A percentile compares a stretch with the other conserved stretches of the same genome.
These are phyloP conservation scores for Pseudotulostoma volvatum DNA, from an alignment of 495 filamentous ascomycete genomes.

Conservation along the genomic window DNA sequence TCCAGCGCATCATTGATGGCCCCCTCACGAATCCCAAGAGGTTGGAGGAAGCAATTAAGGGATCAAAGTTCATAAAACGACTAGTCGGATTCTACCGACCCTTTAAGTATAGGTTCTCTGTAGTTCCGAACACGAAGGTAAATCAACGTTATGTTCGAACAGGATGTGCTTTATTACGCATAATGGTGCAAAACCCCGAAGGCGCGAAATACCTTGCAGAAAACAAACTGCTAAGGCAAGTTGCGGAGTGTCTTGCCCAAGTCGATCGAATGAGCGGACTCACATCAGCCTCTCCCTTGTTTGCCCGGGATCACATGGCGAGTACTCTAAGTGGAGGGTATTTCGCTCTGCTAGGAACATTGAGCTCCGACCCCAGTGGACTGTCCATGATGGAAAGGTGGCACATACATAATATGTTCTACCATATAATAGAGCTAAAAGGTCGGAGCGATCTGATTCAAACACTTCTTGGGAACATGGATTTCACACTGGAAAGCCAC, in stretches of 20 bases:
- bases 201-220: slow-evolving; percentile 73
- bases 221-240: slow-evolving; percentile 81
- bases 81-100: slow-evolving; percentile 89
- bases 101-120: slow-evolving; percentile 89
- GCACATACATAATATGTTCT: slow-evolving; percentile 98
- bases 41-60: slow-evolving; percentile 86
- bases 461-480: slow-evolving; percentile 72
- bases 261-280: slow-evolving; percentile 83
- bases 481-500: slow-evolving; percentile 78
- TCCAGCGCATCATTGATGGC: slow-evolving; percentile 81
- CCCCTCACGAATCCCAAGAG: slow-evolving; percentile 83
- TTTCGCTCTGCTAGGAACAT: slow-evolving; percentile 74
- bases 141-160: slow-evolving; percentile 88
- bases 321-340: slow-evolving; percentile 83
- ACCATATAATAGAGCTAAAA: slow-evolving; percentile 84
- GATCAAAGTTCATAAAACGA: slow-evolving; percentile 86
- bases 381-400: slow-evolving; percentile 85
- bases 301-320: slow-evolving; percentile 63
- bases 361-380: slow-evolving; percentile 68
- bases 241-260: slow-evolving; percentile 90
- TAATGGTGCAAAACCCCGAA: slow-evolving; percentile 66
- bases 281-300: slow-evolving; percentile 73
- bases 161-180: slow-evolving; percentile 74
- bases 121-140: slow-evolving; percentile 68
- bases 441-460: slow-evolving; percentile 83